Conservation (phyloP, 1,284 basidiomycete species). For the Chiua sp. region DNA sequence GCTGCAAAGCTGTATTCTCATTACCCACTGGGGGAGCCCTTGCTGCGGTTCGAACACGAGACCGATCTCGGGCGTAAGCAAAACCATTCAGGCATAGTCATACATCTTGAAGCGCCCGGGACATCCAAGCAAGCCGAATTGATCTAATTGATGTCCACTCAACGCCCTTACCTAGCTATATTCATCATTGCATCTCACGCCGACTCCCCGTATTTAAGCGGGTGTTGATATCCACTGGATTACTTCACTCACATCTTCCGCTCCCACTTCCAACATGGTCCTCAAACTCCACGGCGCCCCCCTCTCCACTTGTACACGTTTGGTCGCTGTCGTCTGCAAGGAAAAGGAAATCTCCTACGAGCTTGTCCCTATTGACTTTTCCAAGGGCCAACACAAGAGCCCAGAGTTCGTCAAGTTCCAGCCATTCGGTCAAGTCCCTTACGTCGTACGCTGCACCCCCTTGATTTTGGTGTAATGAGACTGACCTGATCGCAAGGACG, state of each 20-base stretch:
- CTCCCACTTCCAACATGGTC: slow-evolving; percentile 43
- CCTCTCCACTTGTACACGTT: slow-evolving; percentile 51
- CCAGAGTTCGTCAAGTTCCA: slow-evolving; percentile 51
- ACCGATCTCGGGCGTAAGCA: background rate
- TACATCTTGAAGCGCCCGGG: background rate
- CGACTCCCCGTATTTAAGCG: background rate
- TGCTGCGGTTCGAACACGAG: background rate
- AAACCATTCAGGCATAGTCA: background rate
- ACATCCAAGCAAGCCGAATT: too few relatives aligned
- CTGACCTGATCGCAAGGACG: slow-evolving; percentile 34
- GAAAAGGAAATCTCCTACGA: slow-evolving; percentile 61
- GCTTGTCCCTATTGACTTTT: slow-evolving; percentile 47
- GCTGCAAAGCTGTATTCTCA: background rate
- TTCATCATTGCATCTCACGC: too few relatives aligned
- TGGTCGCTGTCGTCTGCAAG: slow-evolving; percentile 49
- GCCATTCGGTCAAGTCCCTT: slow-evolving; percentile 72
- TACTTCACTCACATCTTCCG: background rate
- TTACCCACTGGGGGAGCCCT: too few relatives aligned
- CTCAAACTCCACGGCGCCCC: slow-evolving; percentile 53
- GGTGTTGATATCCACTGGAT: background rate
- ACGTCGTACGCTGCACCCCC: slow-evolving; percentile 46
- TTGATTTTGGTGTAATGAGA: background rate
- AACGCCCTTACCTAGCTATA: too few relatives aligned
- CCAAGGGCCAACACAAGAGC: slow-evolving; percentile 53
- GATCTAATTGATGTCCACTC: too few relatives aligned